A percentile compares a stretch with the other conserved stretches of the same genome.
Conservation (phyloP, 2,329 filamentous ascomycete species). For the Colletotrichum aenigma region DNA sequence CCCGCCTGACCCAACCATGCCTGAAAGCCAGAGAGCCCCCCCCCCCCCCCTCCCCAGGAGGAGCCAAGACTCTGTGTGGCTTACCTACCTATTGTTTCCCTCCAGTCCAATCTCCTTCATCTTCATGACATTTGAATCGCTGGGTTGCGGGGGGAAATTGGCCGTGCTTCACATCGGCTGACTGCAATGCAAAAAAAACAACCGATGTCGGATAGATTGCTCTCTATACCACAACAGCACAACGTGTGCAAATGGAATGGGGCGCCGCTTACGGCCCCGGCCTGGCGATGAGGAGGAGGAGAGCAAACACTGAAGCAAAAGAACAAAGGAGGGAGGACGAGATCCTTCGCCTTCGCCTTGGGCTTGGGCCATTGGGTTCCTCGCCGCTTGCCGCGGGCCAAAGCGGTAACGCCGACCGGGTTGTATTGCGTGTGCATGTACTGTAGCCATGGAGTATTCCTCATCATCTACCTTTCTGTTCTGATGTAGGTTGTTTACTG, state of each 20-base stretch:
- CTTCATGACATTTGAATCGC: background rate
- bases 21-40: background rate
- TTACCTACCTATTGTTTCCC: background rate
- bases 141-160: background rate
- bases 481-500: background rate
- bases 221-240: background rate
- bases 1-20: background rate
- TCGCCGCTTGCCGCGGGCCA: background rate
- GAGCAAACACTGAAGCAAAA: background rate
- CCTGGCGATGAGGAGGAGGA: background rate
- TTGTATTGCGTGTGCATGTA: background rate
- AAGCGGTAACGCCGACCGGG: background rate
- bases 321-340: background rate
- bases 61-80: background rate
- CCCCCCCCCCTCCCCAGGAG: background rate
- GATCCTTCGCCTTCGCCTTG: background rate
- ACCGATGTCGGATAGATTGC: background rate
- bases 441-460: background rate
- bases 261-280: background rate
- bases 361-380: background rate
- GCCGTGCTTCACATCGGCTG: background rate
- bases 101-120: slow-evolving; percentile 1
- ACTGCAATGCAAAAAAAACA: background rate
- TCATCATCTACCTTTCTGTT: background rate
- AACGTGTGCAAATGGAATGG: background rate